phyloP scores from a whole-genome alignment of 805 yeast genomes.

The Helenozyma baotianmanensis region DNA sequence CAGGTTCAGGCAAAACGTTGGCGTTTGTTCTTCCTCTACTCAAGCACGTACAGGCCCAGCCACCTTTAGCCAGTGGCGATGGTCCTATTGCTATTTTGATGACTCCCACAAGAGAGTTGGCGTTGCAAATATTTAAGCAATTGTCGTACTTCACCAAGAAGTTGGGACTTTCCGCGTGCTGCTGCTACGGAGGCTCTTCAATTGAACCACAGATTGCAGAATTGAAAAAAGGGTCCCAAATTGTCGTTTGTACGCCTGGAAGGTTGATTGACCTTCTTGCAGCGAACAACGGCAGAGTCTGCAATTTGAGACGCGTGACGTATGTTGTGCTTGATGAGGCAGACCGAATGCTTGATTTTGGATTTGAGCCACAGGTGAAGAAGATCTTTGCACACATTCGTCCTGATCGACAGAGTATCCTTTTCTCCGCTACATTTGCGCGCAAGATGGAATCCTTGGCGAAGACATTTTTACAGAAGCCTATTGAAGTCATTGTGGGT shows the following conservation, averaged over 20 bases:
- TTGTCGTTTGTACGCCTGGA: conserved; percentile 93
- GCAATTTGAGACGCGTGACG: conserved; percentile 63
- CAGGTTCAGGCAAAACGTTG: conserved; percentile 95
- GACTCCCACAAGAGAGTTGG: conserved; percentile 91
- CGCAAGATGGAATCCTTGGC: conserved; percentile 74
- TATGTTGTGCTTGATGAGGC: conserved; percentile 94
- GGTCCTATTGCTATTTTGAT: conserved; percentile 79
- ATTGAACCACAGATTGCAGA: conserved; percentile 78
- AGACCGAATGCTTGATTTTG: conserved; percentile 93
- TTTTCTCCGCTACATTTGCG: conserved; percentile 95
- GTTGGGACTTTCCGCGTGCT: conserved; percentile 51
- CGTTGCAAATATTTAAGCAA: conserved; percentile 75
- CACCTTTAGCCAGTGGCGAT: conserved; percentile 45
- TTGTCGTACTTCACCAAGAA: conserved; percentile 52
- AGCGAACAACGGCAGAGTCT: conserved; percentile 74
- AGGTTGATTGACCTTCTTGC: conserved; percentile 84
- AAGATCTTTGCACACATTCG: conserved; percentile 72
- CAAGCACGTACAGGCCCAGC: conserved; percentile 76
- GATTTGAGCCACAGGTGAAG: conserved; percentile 92
- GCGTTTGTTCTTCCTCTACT: conserved; percentile 82
- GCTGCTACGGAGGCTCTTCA: conserved; percentile 91
- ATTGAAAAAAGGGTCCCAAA: conserved; percentile 70
- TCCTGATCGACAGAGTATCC: conserved; percentile 82
- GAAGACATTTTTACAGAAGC: conserved; percentile 52
- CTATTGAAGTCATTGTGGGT: conserved; percentile 77